Conservation (phyloP, 1,139 yeast species). For the Meyerozyma athensensis region DNA sequence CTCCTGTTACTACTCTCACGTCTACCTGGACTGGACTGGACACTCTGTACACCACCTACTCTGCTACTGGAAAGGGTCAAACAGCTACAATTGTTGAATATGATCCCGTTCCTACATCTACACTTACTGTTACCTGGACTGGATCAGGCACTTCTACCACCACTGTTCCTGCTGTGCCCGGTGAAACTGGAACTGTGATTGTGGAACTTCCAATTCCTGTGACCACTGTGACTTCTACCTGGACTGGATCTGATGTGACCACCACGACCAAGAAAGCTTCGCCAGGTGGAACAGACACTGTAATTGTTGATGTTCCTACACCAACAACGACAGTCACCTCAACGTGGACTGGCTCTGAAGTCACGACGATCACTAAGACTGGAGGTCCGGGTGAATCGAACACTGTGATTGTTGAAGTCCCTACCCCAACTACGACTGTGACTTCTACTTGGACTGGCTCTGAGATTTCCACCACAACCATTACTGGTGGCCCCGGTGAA, state of each 20-base stretch:
- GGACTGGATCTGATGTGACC: conserved; percentile 13
- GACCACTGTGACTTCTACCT: conserved; percentile 5
- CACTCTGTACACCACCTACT: not conserved
- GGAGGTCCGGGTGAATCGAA: conserved; percentile 8
- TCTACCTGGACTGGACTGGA: not conserved
- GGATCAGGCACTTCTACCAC: not conserved
- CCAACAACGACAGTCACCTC: conserved; percentile 12
- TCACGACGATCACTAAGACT: conserved; percentile 8
- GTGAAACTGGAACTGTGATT: conserved; percentile 11
- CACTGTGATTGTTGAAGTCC: conserved; percentile 10
- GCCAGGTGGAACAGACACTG: conserved; percentile 7
- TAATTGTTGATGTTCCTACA: conserved; percentile 8
- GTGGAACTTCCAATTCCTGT: conserved; percentile 9
- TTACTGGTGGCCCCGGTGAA: conserved; percentile 5
- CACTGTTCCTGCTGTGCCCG: conserved; percentile 10
- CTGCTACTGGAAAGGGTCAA: not conserved
- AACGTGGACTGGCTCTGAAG: conserved; percentile 10
- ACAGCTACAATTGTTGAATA: not conserved
- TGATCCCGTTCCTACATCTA: conserved; percentile 8
- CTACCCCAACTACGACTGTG: conserved; percentile 6
- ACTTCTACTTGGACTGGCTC: conserved; percentile 10
- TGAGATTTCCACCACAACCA: conserved; percentile 5
- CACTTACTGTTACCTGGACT: conserved; percentile 5
- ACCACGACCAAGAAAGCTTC: conserved; percentile 9
- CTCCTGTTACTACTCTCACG: conserved; percentile 1